Percentiles rank a stretch among this genome's conserved stretches.
Evolutionary conservation across 768 basidiomycete genomes (phyloP).

Genomic region (Mycena capillaripes): DNA sequence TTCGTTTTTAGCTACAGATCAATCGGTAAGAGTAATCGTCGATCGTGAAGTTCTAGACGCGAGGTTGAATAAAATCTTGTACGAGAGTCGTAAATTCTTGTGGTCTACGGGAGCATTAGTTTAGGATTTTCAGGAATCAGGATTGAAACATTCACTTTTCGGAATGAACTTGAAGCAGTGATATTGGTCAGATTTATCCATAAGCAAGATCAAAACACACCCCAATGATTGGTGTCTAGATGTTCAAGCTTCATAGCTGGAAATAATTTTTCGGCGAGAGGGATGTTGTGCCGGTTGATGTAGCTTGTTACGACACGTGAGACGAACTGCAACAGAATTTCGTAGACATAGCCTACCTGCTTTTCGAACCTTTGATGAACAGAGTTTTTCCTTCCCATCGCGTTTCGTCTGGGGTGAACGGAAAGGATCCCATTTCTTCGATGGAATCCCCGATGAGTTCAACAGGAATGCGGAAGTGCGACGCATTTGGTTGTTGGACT

Average conservation of each 20-base stretch:
- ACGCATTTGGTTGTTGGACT: conserved; percentile 50
- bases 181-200: neutral
- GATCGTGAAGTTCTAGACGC: neutral
- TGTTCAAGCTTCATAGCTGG: conserved; percentile 73
- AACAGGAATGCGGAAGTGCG: conserved; percentile 81
- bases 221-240: conserved; percentile 90
- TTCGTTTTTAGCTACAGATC: no score
- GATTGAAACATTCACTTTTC: conserved; percentile 65
- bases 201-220: conserved; percentile 53
- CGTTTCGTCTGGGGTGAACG: conserved; percentile 70
- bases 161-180: conserved; percentile 73
- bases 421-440: conserved; percentile 83
- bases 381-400: conserved; percentile 73
- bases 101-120: conserved; percentile 15
- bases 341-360: conserved; percentile 62
- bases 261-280: conserved; percentile 76
- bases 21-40: neutral
- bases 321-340: neutral
- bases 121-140: neutral
- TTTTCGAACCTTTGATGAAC: conserved; percentile 85
- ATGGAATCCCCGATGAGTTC: conserved; percentile 73
- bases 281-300: conserved; percentile 80
- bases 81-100: conserved; percentile 28
- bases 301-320: conserved; percentile 58
- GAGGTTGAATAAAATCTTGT: conserved; percentile 25